Percentiles rank a stretch among this genome's conserved stretches.
phyloP scores from a whole-genome alignment of 768 basidiomycete species.

The Lepiota brunneoincarnata region DNA sequence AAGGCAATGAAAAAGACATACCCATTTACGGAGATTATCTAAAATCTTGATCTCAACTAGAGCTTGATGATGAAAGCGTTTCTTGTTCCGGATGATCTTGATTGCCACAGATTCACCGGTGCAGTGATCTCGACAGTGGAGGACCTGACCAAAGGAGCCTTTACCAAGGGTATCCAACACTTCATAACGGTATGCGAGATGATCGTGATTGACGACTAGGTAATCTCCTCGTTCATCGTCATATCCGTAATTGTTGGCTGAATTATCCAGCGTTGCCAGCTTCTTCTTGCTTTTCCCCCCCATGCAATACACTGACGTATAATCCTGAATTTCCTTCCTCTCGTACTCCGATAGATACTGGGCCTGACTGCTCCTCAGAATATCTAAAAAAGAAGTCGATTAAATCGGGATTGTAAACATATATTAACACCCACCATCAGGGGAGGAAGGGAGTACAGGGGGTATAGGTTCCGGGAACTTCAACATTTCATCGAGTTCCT shows the following conservation, averaged over 20 bases:
- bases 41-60: slow-evolving; percentile 99
- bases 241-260: slow-evolving; percentile 89
- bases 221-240: slow-evolving; percentile 99
- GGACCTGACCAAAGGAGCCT: slow-evolving; percentile 96
- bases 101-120: slow-evolving; percentile 96
- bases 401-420: not conserved
- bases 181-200: slow-evolving; percentile 97
- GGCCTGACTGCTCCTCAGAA: slow-evolving; percentile 63
- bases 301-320: slow-evolving; percentile 76
- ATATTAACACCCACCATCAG: slow-evolving; percentile 55
- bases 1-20: slow-evolving; percentile 33
- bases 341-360: slow-evolving; percentile 85
- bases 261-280: slow-evolving; percentile 64
- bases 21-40: slow-evolving; percentile 97
- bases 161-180: slow-evolving; percentile 91
- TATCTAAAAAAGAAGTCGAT: slow-evolving; percentile 36
- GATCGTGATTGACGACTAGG: slow-evolving; percentile 84
- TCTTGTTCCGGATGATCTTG: slow-evolving; percentile 99
- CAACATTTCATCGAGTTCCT: slow-evolving; percentile 84
- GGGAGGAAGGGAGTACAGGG: slow-evolving; percentile 63
- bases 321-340: slow-evolving; percentile 88
- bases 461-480: slow-evolving; percentile 90
- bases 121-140: slow-evolving; percentile 92
- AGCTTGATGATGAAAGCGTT: slow-evolving; percentile 97
- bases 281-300: slow-evolving; percentile 85